Evolutionary conservation across 495 filamentous ascomycete genomes (phyloP).

Genomic region (Penicillium taxi): DNA sequence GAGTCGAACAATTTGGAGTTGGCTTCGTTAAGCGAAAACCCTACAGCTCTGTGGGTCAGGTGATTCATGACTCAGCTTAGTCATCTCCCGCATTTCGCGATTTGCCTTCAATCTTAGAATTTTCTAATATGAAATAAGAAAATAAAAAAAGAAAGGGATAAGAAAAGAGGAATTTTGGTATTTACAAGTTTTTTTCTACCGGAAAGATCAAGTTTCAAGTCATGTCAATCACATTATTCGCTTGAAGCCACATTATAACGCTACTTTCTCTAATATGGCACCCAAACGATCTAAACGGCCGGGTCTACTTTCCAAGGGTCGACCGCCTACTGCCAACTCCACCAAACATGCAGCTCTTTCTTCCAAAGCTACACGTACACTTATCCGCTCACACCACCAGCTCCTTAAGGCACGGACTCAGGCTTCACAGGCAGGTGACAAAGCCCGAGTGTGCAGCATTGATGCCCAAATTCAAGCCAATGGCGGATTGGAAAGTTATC

Average conservation of each 20-base stretch:
- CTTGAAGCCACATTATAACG: too few species aligned
- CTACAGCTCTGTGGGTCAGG: conserved; percentile 45
- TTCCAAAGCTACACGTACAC: conserved; percentile 65
- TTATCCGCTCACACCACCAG: conserved; percentile 79
- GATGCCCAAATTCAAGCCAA: conserved; percentile 53
- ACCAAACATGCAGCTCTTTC: conserved; percentile 59
- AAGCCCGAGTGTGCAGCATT: conserved; percentile 44
- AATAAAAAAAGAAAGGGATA: not conserved
- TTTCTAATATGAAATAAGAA: not conserved
- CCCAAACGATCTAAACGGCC: conserved; percentile 27
- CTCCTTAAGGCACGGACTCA: conserved; percentile 68
- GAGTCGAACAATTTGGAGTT: conserved; percentile 37
- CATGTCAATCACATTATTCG: too few species aligned
- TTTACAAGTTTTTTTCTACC: too few species aligned
- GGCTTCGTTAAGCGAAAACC: conserved; percentile 43
- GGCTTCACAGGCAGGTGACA: conserved; percentile 58
- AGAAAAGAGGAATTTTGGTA: too few species aligned
- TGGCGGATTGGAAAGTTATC: conserved; percentile 79
- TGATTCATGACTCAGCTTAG: conserved; percentile 25
- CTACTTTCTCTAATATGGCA: not conserved
- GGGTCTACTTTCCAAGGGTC: conserved; percentile 56
- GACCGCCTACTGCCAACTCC: conserved; percentile 51
- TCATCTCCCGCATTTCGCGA: conserved; percentile 9
- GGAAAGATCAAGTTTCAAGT: too few species aligned
- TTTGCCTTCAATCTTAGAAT: conserved; percentile 4